Conservation (phyloP, 306 rosid species). For the Trifolium pratense region DNA sequence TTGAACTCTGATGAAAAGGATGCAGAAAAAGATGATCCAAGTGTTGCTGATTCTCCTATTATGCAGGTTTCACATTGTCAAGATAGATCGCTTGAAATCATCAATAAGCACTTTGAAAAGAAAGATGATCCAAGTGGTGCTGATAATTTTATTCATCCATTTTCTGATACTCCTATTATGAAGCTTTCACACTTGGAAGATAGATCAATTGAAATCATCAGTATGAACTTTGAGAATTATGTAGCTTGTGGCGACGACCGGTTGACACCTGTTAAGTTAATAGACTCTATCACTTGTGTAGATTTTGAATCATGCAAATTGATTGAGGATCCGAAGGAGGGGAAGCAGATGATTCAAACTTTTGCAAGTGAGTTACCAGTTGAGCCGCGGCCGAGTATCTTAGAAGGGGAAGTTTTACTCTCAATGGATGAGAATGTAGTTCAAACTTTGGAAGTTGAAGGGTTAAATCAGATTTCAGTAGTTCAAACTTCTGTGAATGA, state of each 20-base stretch:
- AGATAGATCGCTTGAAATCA: conserved; percentile 60
- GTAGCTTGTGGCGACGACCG: conserved; percentile 37
- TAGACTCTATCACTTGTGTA: conserved; percentile 58
- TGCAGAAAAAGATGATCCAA: conserved; percentile 49
- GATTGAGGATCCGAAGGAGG: conserved; percentile 38
- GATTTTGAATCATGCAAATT: conserved; percentile 38
- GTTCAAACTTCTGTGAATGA: conserved; percentile 33
- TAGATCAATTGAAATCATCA: conserved; percentile 56
- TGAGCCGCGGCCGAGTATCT: conserved; percentile 32
- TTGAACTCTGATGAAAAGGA: conserved; percentile 58
- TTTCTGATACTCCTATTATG: not conserved
- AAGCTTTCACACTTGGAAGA: conserved; percentile 37
- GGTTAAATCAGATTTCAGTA: conserved; percentile 36
- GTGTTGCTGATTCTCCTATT: conserved; percentile 3
- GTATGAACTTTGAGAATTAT: conserved; percentile 37
- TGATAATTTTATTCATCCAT: conserved; percentile 36
- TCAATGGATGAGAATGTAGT: conserved; percentile 35
- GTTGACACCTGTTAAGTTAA: conserved; percentile 59
- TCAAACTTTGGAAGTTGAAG: conserved; percentile 37
- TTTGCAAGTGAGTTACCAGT: conserved; percentile 19
- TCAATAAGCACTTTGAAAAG: conserved; percentile 46
- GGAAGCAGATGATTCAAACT: conserved; percentile 32
- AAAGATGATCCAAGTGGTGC: conserved; percentile 42
- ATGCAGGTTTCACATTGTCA: conserved; percentile 20
- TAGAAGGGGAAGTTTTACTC: conserved; percentile 33